phyloP scores from a whole-genome alignment of 2,329 filamentous ascomycete genomes.

The Chaetomiaceae sp. region DNA sequence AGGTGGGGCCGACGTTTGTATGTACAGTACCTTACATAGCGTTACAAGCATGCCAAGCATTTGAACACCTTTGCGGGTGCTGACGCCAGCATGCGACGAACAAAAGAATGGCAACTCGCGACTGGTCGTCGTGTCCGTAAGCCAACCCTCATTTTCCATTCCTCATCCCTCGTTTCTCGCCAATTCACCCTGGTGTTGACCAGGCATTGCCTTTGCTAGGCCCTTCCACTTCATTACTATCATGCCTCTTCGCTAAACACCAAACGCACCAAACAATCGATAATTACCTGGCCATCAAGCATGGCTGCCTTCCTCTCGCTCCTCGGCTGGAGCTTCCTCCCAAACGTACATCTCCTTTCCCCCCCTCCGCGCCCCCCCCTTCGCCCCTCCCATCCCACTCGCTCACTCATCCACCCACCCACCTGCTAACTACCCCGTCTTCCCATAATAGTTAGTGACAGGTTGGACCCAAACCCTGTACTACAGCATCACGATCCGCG shows the following conservation, averaged over 20 bases:
- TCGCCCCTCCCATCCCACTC: neutral
- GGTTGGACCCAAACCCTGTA: slow-evolving; percentile 74
- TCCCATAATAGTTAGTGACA: slow-evolving; percentile 61
- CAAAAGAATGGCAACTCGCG: neutral
- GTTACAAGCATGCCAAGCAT: neutral
- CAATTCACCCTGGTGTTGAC: neutral
- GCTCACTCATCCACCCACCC: too few relatives aligned
- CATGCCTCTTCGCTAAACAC: neutral
- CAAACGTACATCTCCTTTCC: slow-evolving; percentile 39
- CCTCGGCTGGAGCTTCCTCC: slow-evolving; percentile 54
- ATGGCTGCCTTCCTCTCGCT: slow-evolving; percentile 53
- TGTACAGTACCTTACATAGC: too few relatives aligned
- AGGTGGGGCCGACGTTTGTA: too few relatives aligned
- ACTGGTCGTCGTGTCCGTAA: neutral
- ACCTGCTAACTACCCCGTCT: slow-evolving; percentile 17
- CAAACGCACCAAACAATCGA: neutral
- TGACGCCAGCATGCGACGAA: neutral
- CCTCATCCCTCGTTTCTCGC: neutral
- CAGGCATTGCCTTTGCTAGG: neutral
- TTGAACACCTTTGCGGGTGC: neutral
- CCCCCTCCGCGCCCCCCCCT: too few relatives aligned
- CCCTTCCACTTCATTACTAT: neutral
- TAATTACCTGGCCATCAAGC: slow-evolving; percentile 9
- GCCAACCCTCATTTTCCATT: too few relatives aligned
- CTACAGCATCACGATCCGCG: slow-evolving; percentile 84